A percentile compares a stretch with the other conserved stretches of the same genome.
Conservation (phyloP, 1,139 yeast genomes). For the Candida freyschussii region DNA sequence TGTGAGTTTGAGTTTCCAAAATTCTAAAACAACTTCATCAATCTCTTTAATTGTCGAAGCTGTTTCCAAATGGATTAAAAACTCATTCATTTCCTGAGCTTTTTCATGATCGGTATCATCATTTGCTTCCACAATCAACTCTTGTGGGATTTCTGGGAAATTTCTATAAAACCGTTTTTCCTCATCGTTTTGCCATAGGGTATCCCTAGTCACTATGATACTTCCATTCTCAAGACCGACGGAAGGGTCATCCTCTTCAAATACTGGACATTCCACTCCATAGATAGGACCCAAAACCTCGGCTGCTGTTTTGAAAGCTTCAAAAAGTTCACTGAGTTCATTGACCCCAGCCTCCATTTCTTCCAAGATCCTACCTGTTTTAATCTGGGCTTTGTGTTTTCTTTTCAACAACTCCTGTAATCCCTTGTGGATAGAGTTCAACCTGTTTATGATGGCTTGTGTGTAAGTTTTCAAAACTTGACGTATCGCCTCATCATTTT, state of each 20-base stretch:
- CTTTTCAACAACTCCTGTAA: constrained; percentile 35
- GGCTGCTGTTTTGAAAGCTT: constrained; percentile 42
- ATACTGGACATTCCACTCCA: constrained; percentile 28
- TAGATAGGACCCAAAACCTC: constrained; percentile 42
- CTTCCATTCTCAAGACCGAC: constrained; percentile 13
- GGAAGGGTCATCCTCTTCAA: constrained; percentile 25
- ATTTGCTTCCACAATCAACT: constrained; percentile 13
- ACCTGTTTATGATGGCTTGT: constrained; percentile 37
- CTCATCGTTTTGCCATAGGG: constrained; percentile 67
- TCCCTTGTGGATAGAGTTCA: constrained; percentile 34
- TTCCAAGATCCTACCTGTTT: constrained; percentile 61
- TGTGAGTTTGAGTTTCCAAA: constrained; percentile 47
- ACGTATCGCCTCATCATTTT: constrained; percentile 24
- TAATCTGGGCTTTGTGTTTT: constrained; percentile 52
- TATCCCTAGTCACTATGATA: constrained; percentile 8
- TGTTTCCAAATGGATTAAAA: constrained; percentile 43
- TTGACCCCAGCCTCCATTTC: constrained; percentile 44
- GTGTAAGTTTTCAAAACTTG: constrained; percentile 38
- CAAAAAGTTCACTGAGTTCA: constrained; percentile 35
- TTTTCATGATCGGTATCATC: constrained; percentile 17
- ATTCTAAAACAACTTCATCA: constrained; percentile 54
- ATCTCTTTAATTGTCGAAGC: constrained; percentile 45
- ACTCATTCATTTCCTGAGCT: constrained; percentile 43
- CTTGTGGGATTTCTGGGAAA: constrained; percentile 33
- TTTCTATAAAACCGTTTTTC: constrained; percentile 57